Base-by-base conservation (phyloP, 1,284 basidiomycete species). In the Marasmius tenuissimus region DNA sequence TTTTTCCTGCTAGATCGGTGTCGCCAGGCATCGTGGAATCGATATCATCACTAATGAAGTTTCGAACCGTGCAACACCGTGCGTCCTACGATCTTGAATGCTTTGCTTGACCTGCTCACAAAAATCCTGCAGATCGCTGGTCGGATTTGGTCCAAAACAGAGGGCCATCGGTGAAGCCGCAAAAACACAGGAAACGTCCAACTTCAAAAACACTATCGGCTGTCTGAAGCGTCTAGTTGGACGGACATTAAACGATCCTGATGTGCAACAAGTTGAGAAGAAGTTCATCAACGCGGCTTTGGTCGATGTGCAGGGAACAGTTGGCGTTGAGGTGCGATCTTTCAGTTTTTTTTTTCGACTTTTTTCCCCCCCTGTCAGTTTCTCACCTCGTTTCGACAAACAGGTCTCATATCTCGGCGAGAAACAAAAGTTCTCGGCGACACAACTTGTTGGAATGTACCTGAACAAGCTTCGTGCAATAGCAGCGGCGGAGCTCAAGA, bases 1-100 rank as follows among this genome's bases (percentile, higher is more conserved):
- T 68, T 45, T 61, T 64, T 65, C 65, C 61, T 42, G 66, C 6
- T 68, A 94, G 91, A 94, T 97, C 75, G 94, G 94, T 82, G 93
- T 96, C 67, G 94, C 94, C 35, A 86, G 94, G 77, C 90, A 93
- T 78, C 86, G 93, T 71, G 94, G 94, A 72, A 95, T 97, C 78
- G 94, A 97, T 84, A 94, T 97, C 76, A 94, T 97, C 78, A 82
- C 87, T 67, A 98, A 98, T 77, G 96, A 97, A 76, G 94, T 96
- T 63, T 97, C 94, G 16, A 97, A 97, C 82, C 91, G 96, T 66
- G 85, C 88, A 39, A 97, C 96, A 49, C 96, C 95, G 93, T 96
- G 67, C 71, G 93, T 75, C 20, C 39, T 16, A 22, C 22, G 35
- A 20, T 22, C 12, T n/a, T 20, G 12, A 33, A 42, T 33, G 33